Evolutionary conservation across 2,329 filamentous ascomycete species (phyloP).

Genomic region (Lithohypha guttulata): DNA sequence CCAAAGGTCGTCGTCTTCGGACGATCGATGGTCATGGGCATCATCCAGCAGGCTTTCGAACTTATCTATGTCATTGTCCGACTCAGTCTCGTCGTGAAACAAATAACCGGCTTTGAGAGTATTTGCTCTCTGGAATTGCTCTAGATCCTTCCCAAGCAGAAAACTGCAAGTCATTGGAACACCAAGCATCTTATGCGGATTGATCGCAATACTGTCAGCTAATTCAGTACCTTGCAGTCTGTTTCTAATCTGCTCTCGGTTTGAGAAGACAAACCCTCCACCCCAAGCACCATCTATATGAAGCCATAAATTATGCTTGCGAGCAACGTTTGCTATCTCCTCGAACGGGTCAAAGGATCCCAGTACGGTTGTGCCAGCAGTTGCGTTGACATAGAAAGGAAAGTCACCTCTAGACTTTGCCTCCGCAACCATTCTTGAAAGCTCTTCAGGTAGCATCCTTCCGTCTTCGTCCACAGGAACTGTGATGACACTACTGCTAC

Average conservation of each 20-base stretch:
- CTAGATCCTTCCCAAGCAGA: slow-evolving; percentile 66
- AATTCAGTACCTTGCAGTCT: slow-evolving; percentile 61
- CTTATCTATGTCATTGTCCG: slow-evolving; percentile 5
- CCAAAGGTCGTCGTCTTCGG: slow-evolving; percentile 19
- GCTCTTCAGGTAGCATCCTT: slow-evolving; percentile 55
- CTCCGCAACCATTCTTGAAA: slow-evolving; percentile 52
- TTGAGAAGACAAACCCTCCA: slow-evolving; percentile 67
- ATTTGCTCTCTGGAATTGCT: slow-evolving; percentile 70
- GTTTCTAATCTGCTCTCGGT: slow-evolving; percentile 39
- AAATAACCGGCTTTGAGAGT: slow-evolving; percentile 79
- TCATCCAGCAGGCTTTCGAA: neutral
- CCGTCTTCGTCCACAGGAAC: slow-evolving; percentile 66
- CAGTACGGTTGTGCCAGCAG: slow-evolving; percentile 85
- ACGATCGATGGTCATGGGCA: neutral
- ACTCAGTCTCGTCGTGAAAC: slow-evolving; percentile 52
- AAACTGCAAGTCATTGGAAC: slow-evolving; percentile 86
- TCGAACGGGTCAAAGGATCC: slow-evolving; percentile 78
- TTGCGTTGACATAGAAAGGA: slow-evolving; percentile 91
- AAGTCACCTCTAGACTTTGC: slow-evolving; percentile 60
- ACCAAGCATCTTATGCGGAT: slow-evolving; percentile 96
- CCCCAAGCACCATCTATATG: slow-evolving; percentile 93
- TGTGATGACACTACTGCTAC: slow-evolving; percentile 58
- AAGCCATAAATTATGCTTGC: slow-evolving; percentile 67
- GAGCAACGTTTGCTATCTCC: slow-evolving; percentile 59
- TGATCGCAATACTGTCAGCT: slow-evolving; percentile 75